Base-by-base conservation (phyloP, 2,329 filamentous ascomycete genomes). In the Leptodontidium sp. region DNA sequence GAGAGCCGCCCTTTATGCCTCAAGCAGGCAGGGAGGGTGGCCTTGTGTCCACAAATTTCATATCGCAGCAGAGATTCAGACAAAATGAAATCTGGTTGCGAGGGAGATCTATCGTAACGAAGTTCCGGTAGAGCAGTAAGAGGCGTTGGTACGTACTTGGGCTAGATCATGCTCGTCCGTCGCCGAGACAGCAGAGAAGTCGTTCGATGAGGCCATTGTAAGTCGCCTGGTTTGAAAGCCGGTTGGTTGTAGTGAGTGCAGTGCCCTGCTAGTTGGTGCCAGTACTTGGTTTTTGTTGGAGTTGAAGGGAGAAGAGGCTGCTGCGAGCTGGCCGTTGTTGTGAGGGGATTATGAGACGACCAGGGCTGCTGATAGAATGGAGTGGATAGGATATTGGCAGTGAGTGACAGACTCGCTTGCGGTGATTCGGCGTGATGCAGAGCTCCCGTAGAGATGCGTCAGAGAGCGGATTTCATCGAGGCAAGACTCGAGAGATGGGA, bases 111-210 rank as follows among this genome's bases (percentile, higher is more conserved):
- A 40, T 12, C 9, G 38, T 15, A n/a, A 45, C n/a, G n/a, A 49
- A 2, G n/a, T n/a, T n/a, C 14, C 5, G 7, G 3, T 49, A 4
- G 15, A 17, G 24, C 12, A 7, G 47, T 35, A 32, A 67, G 21
- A 29, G 50, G 67, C 71, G 45, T 68, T 72, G 35, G 24, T 49
- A 68, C 72, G 47, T 70, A 73, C 72, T 70, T 74, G 71, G 15
- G 71, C 70, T 58, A 72, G 61, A 62, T 74, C 72, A 14, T 67
- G 53, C 21, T 64, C 66, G 17, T 72, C 68, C 21, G 65, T 58
- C 12, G 40, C 66, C 40, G 45, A 58, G 1, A 26, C 57, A 35
- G 45, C 68, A 35, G 67, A 61, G 21, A 52, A 53, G n/a, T 55
- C 53, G 26, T 65, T 43, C n/a, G 69, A 70, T 47, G 70, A 68